These are phyloP conservation scores for Coemansia sp. DNA, from an alignment of 192 early-diverging fungal genomes.

Conservation along the genomic window DNA sequence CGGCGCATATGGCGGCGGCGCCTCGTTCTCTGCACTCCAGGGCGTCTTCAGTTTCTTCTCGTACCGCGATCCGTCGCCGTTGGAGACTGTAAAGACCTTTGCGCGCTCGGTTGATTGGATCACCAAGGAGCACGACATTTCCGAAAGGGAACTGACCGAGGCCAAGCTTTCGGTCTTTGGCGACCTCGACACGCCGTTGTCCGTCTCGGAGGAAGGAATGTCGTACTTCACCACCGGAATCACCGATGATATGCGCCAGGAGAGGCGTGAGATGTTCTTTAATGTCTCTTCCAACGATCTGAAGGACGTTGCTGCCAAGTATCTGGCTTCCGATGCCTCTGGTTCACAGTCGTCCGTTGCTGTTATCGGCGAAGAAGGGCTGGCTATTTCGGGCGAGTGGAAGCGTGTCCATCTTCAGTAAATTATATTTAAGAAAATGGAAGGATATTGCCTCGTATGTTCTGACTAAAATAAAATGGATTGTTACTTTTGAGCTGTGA, in stretches of 20 bases:
- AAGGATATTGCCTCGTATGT: background rate
- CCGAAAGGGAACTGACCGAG: constrained; percentile 74
- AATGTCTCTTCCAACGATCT: constrained; percentile 66
- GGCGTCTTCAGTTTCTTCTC: constrained; percentile 87
- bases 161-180: constrained; percentile 91
- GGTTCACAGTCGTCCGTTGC: constrained; percentile 24
- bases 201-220: constrained; percentile 83
- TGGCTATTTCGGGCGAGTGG: constrained; percentile 45
- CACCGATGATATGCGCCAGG: constrained; percentile 83
- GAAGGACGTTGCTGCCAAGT: constrained; percentile 67
- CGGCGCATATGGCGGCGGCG: constrained; percentile 95
- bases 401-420: constrained; percentile 25
- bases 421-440: background rate
- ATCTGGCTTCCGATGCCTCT: constrained; percentile 47
- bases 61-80: constrained; percentile 85
- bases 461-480: background rate
- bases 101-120: constrained; percentile 66
- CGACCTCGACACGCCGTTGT: constrained; percentile 78
- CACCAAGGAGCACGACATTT: constrained; percentile 37
- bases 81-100: constrained; percentile 74
- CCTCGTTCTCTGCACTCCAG: constrained; percentile 65
- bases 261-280: constrained; percentile 76
- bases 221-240: constrained; percentile 73
- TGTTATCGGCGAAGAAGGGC: constrained; percentile 47
- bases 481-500: no score